Evolutionary conservation across 208 protist genomes (phyloP).

Genomic region (Leishmania mexicana): DNA sequence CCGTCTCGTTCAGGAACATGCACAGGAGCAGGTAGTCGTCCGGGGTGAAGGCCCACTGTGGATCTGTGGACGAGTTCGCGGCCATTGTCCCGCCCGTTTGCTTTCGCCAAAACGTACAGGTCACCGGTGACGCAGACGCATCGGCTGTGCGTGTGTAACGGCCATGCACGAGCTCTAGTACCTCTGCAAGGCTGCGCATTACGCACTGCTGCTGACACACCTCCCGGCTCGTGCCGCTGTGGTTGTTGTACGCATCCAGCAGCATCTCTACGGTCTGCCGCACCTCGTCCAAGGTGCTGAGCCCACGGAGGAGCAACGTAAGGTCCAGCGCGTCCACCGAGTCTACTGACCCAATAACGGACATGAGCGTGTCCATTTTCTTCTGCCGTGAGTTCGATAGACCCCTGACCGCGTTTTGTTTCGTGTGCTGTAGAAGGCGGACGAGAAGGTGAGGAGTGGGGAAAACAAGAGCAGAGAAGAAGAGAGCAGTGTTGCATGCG

Average conservation of each 20-base stretch:
- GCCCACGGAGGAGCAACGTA: not conserved
- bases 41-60: constrained; percentile 16
- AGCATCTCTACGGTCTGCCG: constrained; percentile 35
- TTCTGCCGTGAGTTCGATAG: not conserved
- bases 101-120: constrained; percentile 1
- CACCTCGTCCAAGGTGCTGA: constrained; percentile 20
- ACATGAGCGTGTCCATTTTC: constrained; percentile 20
- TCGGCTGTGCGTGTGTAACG: not conserved
- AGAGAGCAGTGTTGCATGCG: not conserved
- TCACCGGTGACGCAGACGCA: not conserved
- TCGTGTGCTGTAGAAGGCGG: not conserved
- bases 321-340: constrained; percentile 29
- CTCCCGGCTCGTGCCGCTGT: constrained; percentile 17
- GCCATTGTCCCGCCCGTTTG: not conserved
- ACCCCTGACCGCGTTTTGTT: not conserved
- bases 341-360: constrained; percentile 12
- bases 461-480: not conserved
- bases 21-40: constrained; percentile 59
- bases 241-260: constrained; percentile 49
- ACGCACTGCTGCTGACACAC: constrained; percentile 31
- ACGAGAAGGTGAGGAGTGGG: not conserved
- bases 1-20: constrained; percentile 73
- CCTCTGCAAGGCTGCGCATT: constrained; percentile 36
- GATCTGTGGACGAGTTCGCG: not conserved
- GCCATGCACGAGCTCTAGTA: constrained; percentile 16